These are phyloP conservation scores for Aspergillus funiculosus DNA, from an alignment of 495 filamentous ascomycete species.

Conservation along the genomic window DNA sequence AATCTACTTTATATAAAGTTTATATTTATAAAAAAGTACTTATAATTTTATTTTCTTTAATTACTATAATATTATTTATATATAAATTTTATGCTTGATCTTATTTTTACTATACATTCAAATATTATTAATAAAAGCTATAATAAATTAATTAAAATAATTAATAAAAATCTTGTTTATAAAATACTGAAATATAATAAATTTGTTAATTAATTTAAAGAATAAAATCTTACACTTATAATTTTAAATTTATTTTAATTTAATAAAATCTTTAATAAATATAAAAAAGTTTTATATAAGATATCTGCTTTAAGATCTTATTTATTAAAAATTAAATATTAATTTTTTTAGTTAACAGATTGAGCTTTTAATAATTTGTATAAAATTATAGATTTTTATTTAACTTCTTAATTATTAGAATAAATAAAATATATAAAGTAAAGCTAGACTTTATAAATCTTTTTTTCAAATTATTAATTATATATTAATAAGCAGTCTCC, in stretches of 20 bases:
- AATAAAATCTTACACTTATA: slow-evolving; percentile 21
- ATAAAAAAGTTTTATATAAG: slow-evolving; percentile 33
- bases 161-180: slow-evolving; percentile 26
- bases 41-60: slow-evolving; percentile 14
- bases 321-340: slow-evolving; percentile 44
- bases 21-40: slow-evolving; percentile 22
- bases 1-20: slow-evolving; percentile 19
- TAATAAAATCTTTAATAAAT: slow-evolving; percentile 35
- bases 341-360: slow-evolving; percentile 39
- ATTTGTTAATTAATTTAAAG: slow-evolving; percentile 12
- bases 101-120: slow-evolving; percentile 28
- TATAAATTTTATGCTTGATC: slow-evolving; percentile 19
- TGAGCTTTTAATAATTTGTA: slow-evolving; percentile 41
- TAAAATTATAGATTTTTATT: slow-evolving; percentile 34
- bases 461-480: not conserved
- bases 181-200: slow-evolving; percentile 26
- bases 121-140: slow-evolving; percentile 32
- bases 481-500: not conserved
- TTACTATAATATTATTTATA: slow-evolving; percentile 14
- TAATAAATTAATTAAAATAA: slow-evolving; percentile 22
- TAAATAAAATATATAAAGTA: slow-evolving; percentile 17
- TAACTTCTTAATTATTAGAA: slow-evolving; percentile 35
- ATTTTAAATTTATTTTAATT: slow-evolving; percentile 21
- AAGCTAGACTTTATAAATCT: slow-evolving; percentile 37
- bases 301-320: slow-evolving; percentile 31